A percentile compares a stretch with the other conserved stretches of the same genome.
Conservation (phyloP, 495 filamentous ascomycete genomes). For the Xylaria curta region DNA sequence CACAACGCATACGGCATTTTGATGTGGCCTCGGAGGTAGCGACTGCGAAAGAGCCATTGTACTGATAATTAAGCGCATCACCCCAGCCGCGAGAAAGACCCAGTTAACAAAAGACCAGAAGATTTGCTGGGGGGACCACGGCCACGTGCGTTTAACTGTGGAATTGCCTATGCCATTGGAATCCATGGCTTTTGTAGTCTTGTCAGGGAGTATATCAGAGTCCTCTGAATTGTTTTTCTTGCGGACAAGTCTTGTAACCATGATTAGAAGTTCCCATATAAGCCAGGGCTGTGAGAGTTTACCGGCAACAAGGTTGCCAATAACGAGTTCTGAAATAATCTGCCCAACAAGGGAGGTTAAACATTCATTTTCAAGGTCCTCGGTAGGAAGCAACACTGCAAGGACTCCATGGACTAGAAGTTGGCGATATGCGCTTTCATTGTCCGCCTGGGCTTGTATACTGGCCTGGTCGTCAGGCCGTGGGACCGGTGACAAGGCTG, state of each 20-base stretch:
- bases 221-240: conserved; percentile 32
- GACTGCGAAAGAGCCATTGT: conserved; percentile 58
- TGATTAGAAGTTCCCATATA: conserved; percentile 80
- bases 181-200: conserved; percentile 31
- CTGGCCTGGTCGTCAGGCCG: conserved; percentile 56
- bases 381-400: conserved; percentile 84
- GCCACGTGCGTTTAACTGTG: conserved; percentile 40
- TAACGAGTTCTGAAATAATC: conserved; percentile 82
- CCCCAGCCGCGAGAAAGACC: conserved; percentile 67
- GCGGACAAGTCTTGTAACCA: conserved; percentile 41
- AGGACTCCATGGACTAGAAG: conserved; percentile 79
- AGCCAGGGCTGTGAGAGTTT: conserved; percentile 85
- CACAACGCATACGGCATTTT: conserved; percentile 20
- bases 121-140: conserved; percentile 48
- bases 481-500: conserved; percentile 78
- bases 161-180: neutral
- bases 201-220: conserved; percentile 28
- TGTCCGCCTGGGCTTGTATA: conserved; percentile 66
- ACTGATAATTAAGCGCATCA: conserved; percentile 65
- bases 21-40: conserved; percentile 47
- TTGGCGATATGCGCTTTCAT: conserved; percentile 82
- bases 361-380: conserved; percentile 88
- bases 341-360: conserved; percentile 81
- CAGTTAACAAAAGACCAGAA: conserved; percentile 77
- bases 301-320: conserved; percentile 77